Base-by-base conservation (phyloP, 139 green algal genomes). In the Chlorella sorokiniana region DNA sequence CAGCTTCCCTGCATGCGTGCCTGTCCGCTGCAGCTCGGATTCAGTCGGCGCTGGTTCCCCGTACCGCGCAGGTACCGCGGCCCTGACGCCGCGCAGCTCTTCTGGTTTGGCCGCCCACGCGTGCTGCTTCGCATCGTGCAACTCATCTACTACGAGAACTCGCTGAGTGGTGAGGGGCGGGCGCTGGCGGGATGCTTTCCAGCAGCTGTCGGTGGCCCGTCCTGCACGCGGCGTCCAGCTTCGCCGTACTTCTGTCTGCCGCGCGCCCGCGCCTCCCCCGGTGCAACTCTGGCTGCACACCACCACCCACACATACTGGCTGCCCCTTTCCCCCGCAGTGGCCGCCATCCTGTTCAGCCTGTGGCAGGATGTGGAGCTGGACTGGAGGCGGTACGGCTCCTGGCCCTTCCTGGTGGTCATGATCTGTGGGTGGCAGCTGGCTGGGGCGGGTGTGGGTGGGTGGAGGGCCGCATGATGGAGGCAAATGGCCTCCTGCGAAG, bases 141-240 rank as follows among this genome's bases (percentile, higher is more conserved):
- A 62, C 51, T 69, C 11, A 73, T 81, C 23, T 89, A 89, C 63
- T 87, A 87, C 63, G 79, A 86, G 37, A 89, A 86, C 76, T 44
- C 61, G 35, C 75, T 87, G 37, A 42, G 56, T 9, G 45, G 77
- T 83, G 48, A 76, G 76, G 1, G 11, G 23, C 8, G 9, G 10
- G 31, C 35, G 65, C 38, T 85, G 71, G 78, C 70, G 82, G 63
- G 22, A 45, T 11, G 56, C 16, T 33, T 65, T 33, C 23, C 16
- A 10, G 56, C n/a, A 22, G 29, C 56, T 31, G 56, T 65, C 18
- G 48, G 16, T 59, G 14, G 16, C 14, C 48, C 11, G 14, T 25
- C 48, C 11, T 11, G 48, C 14, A 59, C 48, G 16, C 48, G 48
- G 11, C 16, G 48, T 11, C 14, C 11, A 59, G 16, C 48, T 25